Evolutionary conservation across 352 stramenopile genomes (phyloP), one percentile per base, ranked within the genome.

Genomic region (Phytopythium mirpurense): DNA sequence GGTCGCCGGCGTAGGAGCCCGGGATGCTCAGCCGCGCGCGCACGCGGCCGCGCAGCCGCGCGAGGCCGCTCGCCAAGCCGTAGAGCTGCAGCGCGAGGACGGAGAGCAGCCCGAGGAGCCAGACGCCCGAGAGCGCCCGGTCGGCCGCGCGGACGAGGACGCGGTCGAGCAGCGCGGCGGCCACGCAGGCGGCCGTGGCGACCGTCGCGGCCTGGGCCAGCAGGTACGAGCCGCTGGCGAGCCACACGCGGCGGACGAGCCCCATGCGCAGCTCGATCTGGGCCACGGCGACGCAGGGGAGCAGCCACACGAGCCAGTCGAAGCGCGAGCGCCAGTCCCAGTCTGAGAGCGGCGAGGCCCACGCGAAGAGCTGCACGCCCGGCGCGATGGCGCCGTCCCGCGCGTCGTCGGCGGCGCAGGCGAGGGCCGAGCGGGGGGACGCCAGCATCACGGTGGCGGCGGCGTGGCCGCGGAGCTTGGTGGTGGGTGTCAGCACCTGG

Each of bases 261-360:
- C 32, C 46, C 29, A 53, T 40, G 4, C 46, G 46, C 19, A 53
- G 31, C 46, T 53, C 46, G 32, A 53, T 53, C 46, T 53, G 46
- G n/a, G 46, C 31, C 3, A 53, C 29, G 8, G 46, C 32, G 19
- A 53, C 46, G 32, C 46, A 53, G 19, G 46, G 46, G 11, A 53
- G 32, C 1, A 53, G 46, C 46, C 46, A 53, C 21, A 9, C 31
- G 29, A 53, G n/a, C 46, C 46, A 53, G 32, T 53, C 46, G 21
- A 43, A 53, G 29, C 46, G 46, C 46, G 46, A 53, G 19, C 46
- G 46, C 31, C 21, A 43, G 21, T 42, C 32, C 46, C 46, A 53
- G 29, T 42, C 46, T 1, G 12, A 15, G 14, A 53, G 46, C 10
- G 46, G 16, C n/a, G 46, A 40, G n/a, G 11, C 46, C 46, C 46